Base-by-base conservation (phyloP, 2,329 filamentous ascomycete species). In the Sclerotinia sclerotiorum region DNA sequence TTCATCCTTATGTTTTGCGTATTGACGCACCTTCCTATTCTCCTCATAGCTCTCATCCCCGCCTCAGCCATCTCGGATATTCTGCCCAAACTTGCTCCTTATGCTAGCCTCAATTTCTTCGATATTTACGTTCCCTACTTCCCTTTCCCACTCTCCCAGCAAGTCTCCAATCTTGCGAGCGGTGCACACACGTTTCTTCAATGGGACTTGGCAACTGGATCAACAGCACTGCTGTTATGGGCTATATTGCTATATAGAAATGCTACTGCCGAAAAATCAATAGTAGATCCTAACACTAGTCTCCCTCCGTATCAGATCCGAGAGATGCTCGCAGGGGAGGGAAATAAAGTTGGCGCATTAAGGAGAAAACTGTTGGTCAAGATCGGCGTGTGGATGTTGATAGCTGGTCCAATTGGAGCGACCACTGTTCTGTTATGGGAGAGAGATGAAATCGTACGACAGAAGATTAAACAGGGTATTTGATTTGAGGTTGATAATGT, bases 161-260 rank as follows among this genome's bases (percentile, higher is more conserved):
- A 68, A 42, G 60, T 72, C 17, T 44, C 72, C 8, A 44, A 67
- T 32, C 60, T 75, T 11, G 69, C 79, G 17, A 76, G 80, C 27
- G 81, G 83, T 0, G 78, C 80, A 13, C 79, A 81, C 49, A 77
- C 76, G 51, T 82, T 85, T 70, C 71, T 85, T 42, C 79, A 83
- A 48, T 85, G 82, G 80, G 83, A 85, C 72, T 76, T 83, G 15
- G 73, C 82, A 56, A 78, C 82, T 44, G 82, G 81, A 1, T 79
- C 80, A 0, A 68, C 73, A 0, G 79, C 80, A 1, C 74, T 83
- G 27, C 64, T 84, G 27, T 46, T 83, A 6, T 85, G 84, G 84
- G 79, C 80, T 4, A 64, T 80, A 4, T 75, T 77, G 3, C 66
- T 84, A 24, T 79, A 76, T 58, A 35, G 74, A 24, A 77, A 71